Base-by-base conservation (phyloP, 805 yeast species). In the Ogataea nakhonphanomensis region DNA sequence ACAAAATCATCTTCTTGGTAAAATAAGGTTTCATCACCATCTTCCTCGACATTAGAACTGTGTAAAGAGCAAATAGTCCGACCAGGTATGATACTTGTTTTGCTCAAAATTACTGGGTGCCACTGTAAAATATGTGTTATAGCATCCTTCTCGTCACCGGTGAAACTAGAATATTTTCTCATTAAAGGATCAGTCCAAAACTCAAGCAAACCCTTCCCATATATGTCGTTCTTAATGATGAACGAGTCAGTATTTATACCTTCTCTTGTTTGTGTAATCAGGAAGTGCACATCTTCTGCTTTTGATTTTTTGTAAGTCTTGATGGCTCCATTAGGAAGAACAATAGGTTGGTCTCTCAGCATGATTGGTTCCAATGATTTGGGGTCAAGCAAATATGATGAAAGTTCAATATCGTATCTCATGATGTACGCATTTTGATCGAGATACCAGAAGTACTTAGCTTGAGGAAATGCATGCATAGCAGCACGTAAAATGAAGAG, bases 401-500 rank as follows among this genome's bases (percentile, higher is more conserved):
- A 64, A 25, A 91, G 54, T 44, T 85, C 78, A 28, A 82, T 67
- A 37, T 74, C 74, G 43, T 78, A 66, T 45, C 86, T 76, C 87
- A 85, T 83, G 42, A 91, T 79, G 37, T 88, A 63, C 0, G 91
- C 79, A 54, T 82, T 79, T 49, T 84, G 76, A 59, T 87, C 96
- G 31, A 93, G 58, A 56, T 79, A 90, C 93, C 97, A 86, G 56
- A 90, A 81, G 70, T 87, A 84, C 59, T 86, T 79, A n/a, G 96
- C 84, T 34, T 81, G 70, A 1, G 98, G 98, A 68, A 89, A 89
- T 0, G 95, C 93, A 59, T 76, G 78, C 82, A 91, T 79, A n/a
- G 98, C 97, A 30, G 90, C 93, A 45, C 95, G 74, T 58, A 87
- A 60, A 29, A 81, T 60, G 41, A 76, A 74, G 22, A 81, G 55